Percentiles rank a stretch among this genome's conserved stretches.
These are phyloP conservation scores for Umbilicaria muhlenbergii DNA, from an alignment of 495 filamentous ascomycete genomes.

Conservation along the genomic window DNA sequence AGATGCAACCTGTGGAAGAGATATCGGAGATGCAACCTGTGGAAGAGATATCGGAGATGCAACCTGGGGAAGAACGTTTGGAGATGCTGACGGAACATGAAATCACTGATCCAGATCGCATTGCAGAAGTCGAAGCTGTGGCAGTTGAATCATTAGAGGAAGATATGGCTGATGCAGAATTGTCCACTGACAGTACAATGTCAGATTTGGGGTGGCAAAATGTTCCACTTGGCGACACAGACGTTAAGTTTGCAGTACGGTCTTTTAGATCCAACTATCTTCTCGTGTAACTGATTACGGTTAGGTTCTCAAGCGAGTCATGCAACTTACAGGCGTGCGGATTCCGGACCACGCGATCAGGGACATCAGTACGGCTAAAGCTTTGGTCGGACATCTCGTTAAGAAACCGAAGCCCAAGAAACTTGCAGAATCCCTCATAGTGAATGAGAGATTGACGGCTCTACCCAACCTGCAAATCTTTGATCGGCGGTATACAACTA, in stretches of 20 bases:
- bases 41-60: neutral
- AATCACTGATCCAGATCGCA: neutral
- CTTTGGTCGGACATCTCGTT: constrained; percentile 37
- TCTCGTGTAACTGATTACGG: constrained; percentile 1
- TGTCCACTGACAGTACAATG: neutral
- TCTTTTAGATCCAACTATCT: neutral
- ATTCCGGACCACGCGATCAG: constrained; percentile 52
- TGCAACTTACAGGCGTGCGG: constrained; percentile 58
- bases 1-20: neutral
- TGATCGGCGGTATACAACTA: constrained; percentile 40
- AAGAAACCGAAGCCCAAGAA: constrained; percentile 44
- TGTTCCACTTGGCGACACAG: constrained; percentile 38
- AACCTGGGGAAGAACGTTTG: neutral
- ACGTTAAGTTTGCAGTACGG: constrained; percentile 55
- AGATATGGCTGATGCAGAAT: neutral
- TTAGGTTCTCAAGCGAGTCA: constrained; percentile 60
- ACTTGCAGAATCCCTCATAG: constrained; percentile 24
- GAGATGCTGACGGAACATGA: neutral
- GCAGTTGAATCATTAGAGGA: neutral
- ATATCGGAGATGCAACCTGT: neutral
- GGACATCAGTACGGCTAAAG: constrained; percentile 32
- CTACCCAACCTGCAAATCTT: constrained; percentile 59
- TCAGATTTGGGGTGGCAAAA: constrained; percentile 25
- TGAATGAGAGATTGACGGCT: constrained; percentile 15
- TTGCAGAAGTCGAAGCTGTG: neutral